Evolutionary conservation across 1,284 basidiomycete genomes (phyloP), one percentile per base, ranked within the genome.

Genomic region (Cerrena zonata): DNA sequence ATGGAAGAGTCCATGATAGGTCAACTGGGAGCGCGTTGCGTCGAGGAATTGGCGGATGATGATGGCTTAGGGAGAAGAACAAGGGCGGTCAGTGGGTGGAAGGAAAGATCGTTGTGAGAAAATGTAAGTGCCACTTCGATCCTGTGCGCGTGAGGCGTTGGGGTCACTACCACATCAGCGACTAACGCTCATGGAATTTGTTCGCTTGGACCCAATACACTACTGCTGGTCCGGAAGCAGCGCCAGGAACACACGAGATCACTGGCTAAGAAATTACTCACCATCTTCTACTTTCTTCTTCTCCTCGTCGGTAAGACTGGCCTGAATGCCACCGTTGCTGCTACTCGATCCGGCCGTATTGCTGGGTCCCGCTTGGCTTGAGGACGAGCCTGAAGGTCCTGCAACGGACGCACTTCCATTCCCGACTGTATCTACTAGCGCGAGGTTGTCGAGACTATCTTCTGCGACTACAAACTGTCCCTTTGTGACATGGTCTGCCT

Each of bases 1-100:
- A 42, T 81, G 76, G 64, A 88, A 87, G 27, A 89, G 73, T 0
- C 84, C 93, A 47, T 89, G 78, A 60, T 94, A 94, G 0, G 91
- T 94, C 53, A 95, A 69, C 63, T 95, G 92, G 1, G 90, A 91
- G 47, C 79, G 76, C 0, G 86, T 85, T 22, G 69, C 68, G 47
- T 88, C 79, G 43, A 95, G 74, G 68, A 92, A 93, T 11, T 75
- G 70, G 12, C 80, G 80, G 21, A 91, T 74, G 27, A 77, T 65
- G 52, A 88, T 72, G 1, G 90, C 90, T 91, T 52, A 2, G 22
- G 26, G n/a, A 48, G 24, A 47, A 37, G 5, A 49, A 4, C 47
- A n/a, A 45, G 15, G 10, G 37, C 15, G 24, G 15, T 45, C 34
- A 26, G 5, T 22, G 44, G 34, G 21, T 39, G 30, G 7, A 15